Percentiles rank a stretch among this genome's conserved stretches.
Evolutionary conservation across 805 yeast genomes (phyloP).

Genomic region (Yamadazyma kitorensis): DNA sequence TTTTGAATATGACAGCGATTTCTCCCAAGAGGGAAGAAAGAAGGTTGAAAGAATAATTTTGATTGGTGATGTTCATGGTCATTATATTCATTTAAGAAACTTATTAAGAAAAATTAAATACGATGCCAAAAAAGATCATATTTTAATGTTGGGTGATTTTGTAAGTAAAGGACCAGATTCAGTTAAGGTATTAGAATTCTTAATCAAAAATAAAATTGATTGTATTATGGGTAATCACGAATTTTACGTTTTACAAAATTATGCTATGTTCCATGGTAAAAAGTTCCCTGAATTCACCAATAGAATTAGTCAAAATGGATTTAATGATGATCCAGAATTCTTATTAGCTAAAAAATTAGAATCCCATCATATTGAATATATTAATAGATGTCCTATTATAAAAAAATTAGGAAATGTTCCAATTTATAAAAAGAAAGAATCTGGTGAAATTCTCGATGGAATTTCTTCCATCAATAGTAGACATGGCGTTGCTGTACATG

Average conservation of each 20-base stretch:
- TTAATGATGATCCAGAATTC: constrained; percentile 36
- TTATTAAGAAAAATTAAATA: constrained; percentile 52
- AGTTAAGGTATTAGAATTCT: constrained; percentile 61
- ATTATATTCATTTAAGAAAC: constrained; percentile 50
- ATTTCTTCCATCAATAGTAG: constrained; percentile 5
- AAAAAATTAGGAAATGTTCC: constrained; percentile 61
- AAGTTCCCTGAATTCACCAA: constrained; percentile 26
- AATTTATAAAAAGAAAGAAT: constrained; percentile 26
- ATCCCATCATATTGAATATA: constrained; percentile 58
- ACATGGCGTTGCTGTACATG: constrained; percentile 69
- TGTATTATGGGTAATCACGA: constrained; percentile 93
- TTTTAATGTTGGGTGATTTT: constrained; percentile 81
- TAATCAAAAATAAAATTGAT: constrained; percentile 54
- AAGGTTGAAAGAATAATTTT: constrained; percentile 52
- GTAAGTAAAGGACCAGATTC: constrained; percentile 82
- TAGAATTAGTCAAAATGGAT: constrained; percentile 14
- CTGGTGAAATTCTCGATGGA: constrained; percentile 23
- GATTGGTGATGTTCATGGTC: constrained; percentile 90
- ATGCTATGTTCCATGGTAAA: constrained; percentile 58
- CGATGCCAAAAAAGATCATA: constrained; percentile 49
- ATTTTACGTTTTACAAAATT: constrained; percentile 61
- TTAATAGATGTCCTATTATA: constrained; percentile 64
- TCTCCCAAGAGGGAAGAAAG: not conserved
- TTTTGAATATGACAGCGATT: constrained; percentile 1
- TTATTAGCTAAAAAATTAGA: constrained; percentile 51